Conservation (phyloP, 495 filamentous ascomycete species). For the Xylaria longipes region DNA sequence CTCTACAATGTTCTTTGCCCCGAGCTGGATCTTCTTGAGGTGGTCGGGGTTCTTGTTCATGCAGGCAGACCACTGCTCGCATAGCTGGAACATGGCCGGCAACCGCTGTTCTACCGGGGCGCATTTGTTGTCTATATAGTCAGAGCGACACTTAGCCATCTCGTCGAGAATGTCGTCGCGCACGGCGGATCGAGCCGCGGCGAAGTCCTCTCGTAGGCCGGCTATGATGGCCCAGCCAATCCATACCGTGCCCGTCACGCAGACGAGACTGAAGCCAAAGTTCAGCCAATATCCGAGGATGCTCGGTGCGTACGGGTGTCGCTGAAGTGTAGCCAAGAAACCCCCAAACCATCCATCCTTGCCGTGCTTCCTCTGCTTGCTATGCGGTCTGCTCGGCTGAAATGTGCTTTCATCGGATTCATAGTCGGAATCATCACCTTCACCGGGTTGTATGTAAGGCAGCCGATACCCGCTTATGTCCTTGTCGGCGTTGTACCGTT, state of each 20-base stretch:
- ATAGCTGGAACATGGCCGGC: slow-evolving; percentile 75
- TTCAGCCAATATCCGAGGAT: slow-evolving; percentile 87
- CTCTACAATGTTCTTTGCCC: slow-evolving; percentile 52
- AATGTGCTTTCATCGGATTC: slow-evolving; percentile 48
- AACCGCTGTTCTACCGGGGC: slow-evolving; percentile 59
- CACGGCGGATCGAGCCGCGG: slow-evolving; percentile 68
- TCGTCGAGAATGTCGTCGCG: slow-evolving; percentile 69
- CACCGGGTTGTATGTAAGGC: slow-evolving; percentile 46
- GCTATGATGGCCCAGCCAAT: slow-evolving; percentile 71
- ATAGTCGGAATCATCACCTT: slow-evolving; percentile 68
- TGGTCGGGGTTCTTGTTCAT: slow-evolving; percentile 68
- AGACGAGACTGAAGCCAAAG: slow-evolving; percentile 75
- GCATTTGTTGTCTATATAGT: slow-evolving; percentile 79
- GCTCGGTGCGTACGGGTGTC: slow-evolving; percentile 83
- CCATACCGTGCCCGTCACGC: slow-evolving; percentile 71
- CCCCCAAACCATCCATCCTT: slow-evolving; percentile 55
- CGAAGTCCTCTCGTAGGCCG: slow-evolving; percentile 78
- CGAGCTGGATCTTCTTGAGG: slow-evolving; percentile 48
- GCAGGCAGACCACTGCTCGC: slow-evolving; percentile 81
- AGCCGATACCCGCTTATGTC: slow-evolving; percentile 53
- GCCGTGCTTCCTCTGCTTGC: slow-evolving; percentile 45
- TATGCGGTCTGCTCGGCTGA: slow-evolving; percentile 32
- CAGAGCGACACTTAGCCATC: slow-evolving; percentile 71
- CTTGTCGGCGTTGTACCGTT: slow-evolving; percentile 46
- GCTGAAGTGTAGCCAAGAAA: slow-evolving; percentile 72